Conservation (phyloP, 2,329 filamentous ascomycete genomes). For the Fonsecaea monophora region DNA sequence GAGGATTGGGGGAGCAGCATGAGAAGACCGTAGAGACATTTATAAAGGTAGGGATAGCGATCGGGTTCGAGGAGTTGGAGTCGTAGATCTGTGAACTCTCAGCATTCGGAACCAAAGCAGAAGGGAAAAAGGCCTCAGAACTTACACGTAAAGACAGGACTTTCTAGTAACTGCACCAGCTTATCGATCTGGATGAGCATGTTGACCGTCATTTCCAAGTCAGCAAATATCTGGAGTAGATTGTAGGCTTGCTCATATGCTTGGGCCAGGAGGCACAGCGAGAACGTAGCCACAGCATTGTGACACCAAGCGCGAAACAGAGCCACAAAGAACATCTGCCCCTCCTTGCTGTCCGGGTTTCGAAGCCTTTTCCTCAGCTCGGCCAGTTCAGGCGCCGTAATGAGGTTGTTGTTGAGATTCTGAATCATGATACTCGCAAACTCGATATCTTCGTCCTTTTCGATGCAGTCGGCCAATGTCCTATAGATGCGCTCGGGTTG, state of each 20-base stretch:
- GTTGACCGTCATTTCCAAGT: slow-evolving; percentile 98
- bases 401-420: slow-evolving; percentile 98
- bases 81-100: slow-evolving; percentile 72
- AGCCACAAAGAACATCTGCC: slow-evolving; percentile 92
- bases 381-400: slow-evolving; percentile 91
- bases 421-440: slow-evolving; percentile 99
- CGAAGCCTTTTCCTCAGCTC: slow-evolving; percentile 88
- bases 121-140: slow-evolving; percentile 20
- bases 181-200: slow-evolving; percentile 99
- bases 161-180: slow-evolving; percentile 93
- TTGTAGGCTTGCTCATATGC: slow-evolving; percentile 98
- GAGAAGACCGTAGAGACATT: slow-evolving; percentile 93
- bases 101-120: slow-evolving; percentile 4
- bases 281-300: slow-evolving; percentile 97
- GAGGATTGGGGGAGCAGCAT: slow-evolving; percentile 99
- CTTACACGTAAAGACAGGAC: slow-evolving; percentile 95
- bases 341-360: slow-evolving; percentile 92
- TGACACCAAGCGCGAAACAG: slow-evolving; percentile 98
- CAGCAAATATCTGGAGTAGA: slow-evolving; percentile 92
- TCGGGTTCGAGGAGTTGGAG: slow-evolving; percentile 95
- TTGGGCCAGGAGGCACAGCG: slow-evolving; percentile 90
- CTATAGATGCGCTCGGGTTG: slow-evolving; percentile 95
- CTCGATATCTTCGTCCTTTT: slow-evolving; percentile 96
- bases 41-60: slow-evolving; percentile 92
- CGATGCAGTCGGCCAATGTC: slow-evolving; percentile 92